Percentiles rank a stretch among this genome's conserved stretches.
These are phyloP conservation scores for Lolium rigidum DNA, from an alignment of 176 grass and related monocot species.

Conservation along the genomic window DNA sequence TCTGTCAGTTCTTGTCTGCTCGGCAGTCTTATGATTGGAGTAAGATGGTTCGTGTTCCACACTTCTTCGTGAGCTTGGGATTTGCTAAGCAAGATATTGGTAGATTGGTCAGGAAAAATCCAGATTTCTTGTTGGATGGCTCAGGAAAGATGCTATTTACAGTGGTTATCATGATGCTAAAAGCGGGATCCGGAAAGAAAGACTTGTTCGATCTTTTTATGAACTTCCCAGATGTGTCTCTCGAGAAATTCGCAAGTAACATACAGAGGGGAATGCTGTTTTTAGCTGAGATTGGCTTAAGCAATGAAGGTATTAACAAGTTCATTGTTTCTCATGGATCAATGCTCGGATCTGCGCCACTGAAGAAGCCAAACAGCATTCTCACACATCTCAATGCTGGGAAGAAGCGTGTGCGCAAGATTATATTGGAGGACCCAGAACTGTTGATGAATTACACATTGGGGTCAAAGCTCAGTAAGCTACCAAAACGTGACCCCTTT, in stretches of 20 bases:
- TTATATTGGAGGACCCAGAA: conserved; percentile 60
- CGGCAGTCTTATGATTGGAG: conserved; percentile 59
- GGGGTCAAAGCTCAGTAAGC: conserved; percentile 50
- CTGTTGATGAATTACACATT: conserved; percentile 53
- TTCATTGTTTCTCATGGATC: conserved; percentile 53
- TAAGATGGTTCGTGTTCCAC: conserved; percentile 54
- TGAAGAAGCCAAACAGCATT: conserved; percentile 60
- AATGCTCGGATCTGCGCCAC: conserved; percentile 47
- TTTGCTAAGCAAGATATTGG: conserved; percentile 53
- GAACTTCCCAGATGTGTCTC: conserved; percentile 54
- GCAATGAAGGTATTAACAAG: conserved; percentile 49
- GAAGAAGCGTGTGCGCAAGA: conserved; percentile 50
- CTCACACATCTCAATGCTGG: conserved; percentile 47
- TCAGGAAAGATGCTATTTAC: conserved; percentile 60
- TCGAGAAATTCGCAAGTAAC: conserved; percentile 51
- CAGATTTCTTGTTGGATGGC: conserved; percentile 64
- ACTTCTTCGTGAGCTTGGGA: conserved; percentile 57
- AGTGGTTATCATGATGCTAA: conserved; percentile 52
- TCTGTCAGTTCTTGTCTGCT: conserved; percentile 43
- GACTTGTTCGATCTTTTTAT: conserved; percentile 56
- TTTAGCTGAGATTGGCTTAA: conserved; percentile 47
- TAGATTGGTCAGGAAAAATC: conserved; percentile 57
- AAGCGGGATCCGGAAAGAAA: conserved; percentile 53
- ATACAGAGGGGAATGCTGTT: conserved; percentile 39
- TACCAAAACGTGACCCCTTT: conserved; percentile 34